These are phyloP conservation scores for Syzygium malaccense DNA, from an alignment of 441 rosid species.

Conservation along the genomic window DNA sequence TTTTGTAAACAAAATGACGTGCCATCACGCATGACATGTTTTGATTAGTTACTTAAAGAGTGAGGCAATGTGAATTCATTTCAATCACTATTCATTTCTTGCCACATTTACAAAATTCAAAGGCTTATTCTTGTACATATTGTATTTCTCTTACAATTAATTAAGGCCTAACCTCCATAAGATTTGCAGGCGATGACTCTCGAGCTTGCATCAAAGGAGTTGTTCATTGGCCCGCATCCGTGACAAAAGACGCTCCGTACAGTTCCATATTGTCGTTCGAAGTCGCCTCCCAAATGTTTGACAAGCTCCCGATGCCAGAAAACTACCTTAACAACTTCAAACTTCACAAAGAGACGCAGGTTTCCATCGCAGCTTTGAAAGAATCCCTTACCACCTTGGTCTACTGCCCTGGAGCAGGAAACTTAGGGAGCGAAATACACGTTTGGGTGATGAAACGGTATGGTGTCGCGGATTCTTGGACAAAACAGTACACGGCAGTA, in stretches of 20 bases:
- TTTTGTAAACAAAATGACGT: neutral
- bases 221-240: neutral
- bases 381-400: neutral
- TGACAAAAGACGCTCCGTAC: neutral
- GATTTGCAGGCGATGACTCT: neutral
- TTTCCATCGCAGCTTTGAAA: neutral
- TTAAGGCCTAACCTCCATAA: neutral
- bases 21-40: neutral
- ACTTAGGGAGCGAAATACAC: neutral
- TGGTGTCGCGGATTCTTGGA: neutral
- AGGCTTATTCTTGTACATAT: neutral
- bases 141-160: neutral
- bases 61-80: neutral
- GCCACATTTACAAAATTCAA: neutral
- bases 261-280: neutral
- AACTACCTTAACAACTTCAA: neutral
- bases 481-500: neutral
- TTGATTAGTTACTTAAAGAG: neutral
- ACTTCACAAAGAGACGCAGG: neutral
- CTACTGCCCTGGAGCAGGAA: neutral
- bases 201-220: neutral
- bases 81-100: neutral
- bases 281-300: neutral
- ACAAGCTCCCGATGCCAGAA: neutral
- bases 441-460: neutral